Evolutionary conservation across 2,329 filamentous ascomycete species (phyloP).

Genomic region (Epichloe brachyelytri): DNA sequence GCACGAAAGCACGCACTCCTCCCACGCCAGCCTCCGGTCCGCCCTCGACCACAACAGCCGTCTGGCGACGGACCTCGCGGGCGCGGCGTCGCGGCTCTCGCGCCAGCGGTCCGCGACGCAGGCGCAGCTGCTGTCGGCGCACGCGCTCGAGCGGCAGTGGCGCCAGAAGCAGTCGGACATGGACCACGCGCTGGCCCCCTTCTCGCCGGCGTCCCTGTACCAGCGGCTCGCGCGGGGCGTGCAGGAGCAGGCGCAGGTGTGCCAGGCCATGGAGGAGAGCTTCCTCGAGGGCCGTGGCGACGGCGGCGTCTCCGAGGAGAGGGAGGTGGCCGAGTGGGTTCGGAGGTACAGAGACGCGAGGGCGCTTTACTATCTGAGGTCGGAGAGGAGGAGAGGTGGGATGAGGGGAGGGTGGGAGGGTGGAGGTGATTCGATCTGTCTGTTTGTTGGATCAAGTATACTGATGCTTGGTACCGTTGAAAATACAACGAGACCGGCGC

Average conservation of each 20-base stretch:
- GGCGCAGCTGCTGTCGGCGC: constrained; percentile 67
- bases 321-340: constrained; percentile 78
- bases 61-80: constrained; percentile 49
- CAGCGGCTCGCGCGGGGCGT: constrained; percentile 65
- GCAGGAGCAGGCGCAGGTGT: constrained; percentile 70
- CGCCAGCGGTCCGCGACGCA: constrained; percentile 60
- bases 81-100: constrained; percentile 43
- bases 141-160: constrained; percentile 87
- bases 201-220: constrained; percentile 78
- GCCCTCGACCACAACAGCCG: constrained; percentile 60
- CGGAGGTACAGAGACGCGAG: constrained; percentile 68
- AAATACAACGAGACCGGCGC: no score
- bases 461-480: no score
- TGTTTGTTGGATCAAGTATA: neutral
- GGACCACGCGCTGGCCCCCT: constrained; percentile 71
- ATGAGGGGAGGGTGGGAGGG: constrained; percentile 86
- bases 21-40: constrained; percentile 49
- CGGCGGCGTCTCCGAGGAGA: constrained; percentile 47
- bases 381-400: constrained; percentile 90
- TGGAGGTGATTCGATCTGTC: constrained; percentile 52
- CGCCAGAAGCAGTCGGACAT: constrained; percentile 77
- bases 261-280: constrained; percentile 78
- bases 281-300: constrained; percentile 55
- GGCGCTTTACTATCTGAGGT: constrained; percentile 63
- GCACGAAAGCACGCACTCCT: constrained; percentile 58